phyloP scores from a whole-genome alignment of 768 basidiomycete species.

The Mycena epipterygia region DNA sequence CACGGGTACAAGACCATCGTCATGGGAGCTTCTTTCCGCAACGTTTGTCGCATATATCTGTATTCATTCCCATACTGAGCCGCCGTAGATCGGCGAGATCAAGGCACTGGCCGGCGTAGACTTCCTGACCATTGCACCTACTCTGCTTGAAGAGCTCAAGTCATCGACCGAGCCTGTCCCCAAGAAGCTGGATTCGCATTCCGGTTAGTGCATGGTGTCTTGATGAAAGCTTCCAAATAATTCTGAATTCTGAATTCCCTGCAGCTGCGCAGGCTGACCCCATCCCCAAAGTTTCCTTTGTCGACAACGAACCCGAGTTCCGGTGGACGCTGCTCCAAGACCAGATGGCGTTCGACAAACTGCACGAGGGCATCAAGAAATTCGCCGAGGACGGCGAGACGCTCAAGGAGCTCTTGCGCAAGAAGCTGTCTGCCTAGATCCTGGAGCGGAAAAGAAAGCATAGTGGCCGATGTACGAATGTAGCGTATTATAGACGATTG shows the following conservation, averaged over 20 bases:
- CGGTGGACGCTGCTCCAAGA: slow-evolving; percentile 94
- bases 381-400: slow-evolving; percentile 96
- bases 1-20: slow-evolving; percentile 99
- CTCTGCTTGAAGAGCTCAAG: slow-evolving; percentile 94
- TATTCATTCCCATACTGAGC: slow-evolving; percentile 16
- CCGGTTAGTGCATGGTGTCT: slow-evolving; percentile 58
- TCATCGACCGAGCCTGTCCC: slow-evolving; percentile 82
- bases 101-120: slow-evolving; percentile 96
- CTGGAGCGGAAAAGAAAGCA: not conserved
- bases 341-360: slow-evolving; percentile 98
- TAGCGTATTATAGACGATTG: slow-evolving; percentile 26
- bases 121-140: slow-evolving; percentile 95
- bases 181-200: slow-evolving; percentile 81
- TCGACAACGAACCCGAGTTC: slow-evolving; percentile 97
- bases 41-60: slow-evolving; percentile 65
- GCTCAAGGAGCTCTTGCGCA: slow-evolving; percentile 84
- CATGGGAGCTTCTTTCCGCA: slow-evolving; percentile 99
- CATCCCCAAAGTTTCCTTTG: slow-evolving; percentile 83
- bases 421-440: slow-evolving; percentile 71
- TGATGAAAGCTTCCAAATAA: not conserved
- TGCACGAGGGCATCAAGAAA: slow-evolving; percentile 98
- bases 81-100: slow-evolving; percentile 87
- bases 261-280: slow-evolving; percentile 69
- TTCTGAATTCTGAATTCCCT: slow-evolving; percentile 9
- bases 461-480: slow-evolving; percentile 9